phyloP scores from a whole-genome alignment of 192 early-diverging fungal genomes.

The Coemansia sp. region DNA sequence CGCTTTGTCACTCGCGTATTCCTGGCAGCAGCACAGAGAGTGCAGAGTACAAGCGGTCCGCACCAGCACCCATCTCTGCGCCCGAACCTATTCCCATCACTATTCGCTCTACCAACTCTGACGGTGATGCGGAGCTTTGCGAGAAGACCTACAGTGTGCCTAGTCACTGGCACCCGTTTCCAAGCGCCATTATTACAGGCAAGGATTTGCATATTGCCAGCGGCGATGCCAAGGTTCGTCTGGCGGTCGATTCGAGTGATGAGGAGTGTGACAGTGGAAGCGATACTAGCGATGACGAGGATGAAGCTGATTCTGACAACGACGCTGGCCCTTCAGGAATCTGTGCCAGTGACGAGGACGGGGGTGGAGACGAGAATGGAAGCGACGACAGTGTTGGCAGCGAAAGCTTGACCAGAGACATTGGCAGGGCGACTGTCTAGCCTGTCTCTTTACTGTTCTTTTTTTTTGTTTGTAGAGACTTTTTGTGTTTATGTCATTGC shows the following conservation, averaged over 20 bases:
- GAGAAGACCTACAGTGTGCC: constrained; percentile 34
- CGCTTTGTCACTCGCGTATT: constrained; percentile 66
- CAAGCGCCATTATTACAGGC: constrained; percentile 36
- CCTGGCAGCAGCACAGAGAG: constrained; percentile 59
- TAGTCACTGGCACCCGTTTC: constrained; percentile 51
- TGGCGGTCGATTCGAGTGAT: constrained; percentile 40
- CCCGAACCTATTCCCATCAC: constrained; percentile 14
- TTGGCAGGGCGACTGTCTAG: constrained; percentile 11
- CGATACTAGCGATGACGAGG: constrained; percentile 7
- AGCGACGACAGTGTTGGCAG: constrained; percentile 8
- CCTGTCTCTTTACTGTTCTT: neutral
- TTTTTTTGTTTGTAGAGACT: neutral
- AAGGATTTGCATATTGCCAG: constrained; percentile 46
- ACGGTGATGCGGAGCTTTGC: neutral
- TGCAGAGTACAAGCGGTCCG: constrained; percentile 30
- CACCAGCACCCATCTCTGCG: constrained; percentile 7
- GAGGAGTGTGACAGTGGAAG: constrained; percentile 23
- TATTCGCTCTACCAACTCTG: neutral
- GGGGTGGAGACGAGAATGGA: neutral
- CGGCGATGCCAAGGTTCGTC: constrained; percentile 28
- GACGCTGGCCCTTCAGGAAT: neutral
- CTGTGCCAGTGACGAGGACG: neutral
- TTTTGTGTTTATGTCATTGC: neutral
- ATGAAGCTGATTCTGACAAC: neutral
- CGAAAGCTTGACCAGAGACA: constrained; percentile 11